phyloP scores from a whole-genome alignment of 345 rosid species.

The Anacardium occidentale region DNA sequence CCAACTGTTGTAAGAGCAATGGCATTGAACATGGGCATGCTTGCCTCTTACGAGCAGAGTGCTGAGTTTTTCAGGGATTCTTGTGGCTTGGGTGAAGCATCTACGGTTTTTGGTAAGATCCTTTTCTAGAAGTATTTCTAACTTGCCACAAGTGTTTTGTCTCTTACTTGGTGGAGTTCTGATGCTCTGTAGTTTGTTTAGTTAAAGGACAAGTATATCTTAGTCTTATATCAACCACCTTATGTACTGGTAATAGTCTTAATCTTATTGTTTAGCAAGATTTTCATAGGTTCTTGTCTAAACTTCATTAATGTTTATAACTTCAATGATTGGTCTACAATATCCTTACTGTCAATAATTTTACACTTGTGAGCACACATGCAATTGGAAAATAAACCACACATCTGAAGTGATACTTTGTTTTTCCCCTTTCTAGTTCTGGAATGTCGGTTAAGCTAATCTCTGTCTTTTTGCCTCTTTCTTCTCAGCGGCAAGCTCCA shows the following conservation, averaged over 20 bases:
- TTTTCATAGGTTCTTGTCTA: not conserved
- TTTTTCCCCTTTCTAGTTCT: too few relatives aligned
- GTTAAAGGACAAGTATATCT: not conserved
- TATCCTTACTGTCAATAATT: too few relatives aligned
- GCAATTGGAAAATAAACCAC: too few relatives aligned
- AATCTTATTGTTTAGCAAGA: too few relatives aligned
- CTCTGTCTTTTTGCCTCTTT: slow-evolving; percentile 8
- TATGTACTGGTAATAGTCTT: not conserved
- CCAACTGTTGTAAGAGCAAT: slow-evolving; percentile 99
- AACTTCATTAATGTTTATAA: not conserved
- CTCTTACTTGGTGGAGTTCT: too few relatives aligned
- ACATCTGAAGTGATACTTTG: too few relatives aligned
- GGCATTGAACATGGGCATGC: slow-evolving; percentile 99
- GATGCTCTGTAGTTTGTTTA: not conserved
- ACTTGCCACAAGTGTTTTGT: not conserved
- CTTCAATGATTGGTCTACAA: not conserved
- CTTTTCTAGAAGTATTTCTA: not conserved
- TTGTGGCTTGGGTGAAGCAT: slow-evolving; percentile 66
- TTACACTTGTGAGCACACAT: too few relatives aligned
- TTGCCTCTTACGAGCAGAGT: slow-evolving; percentile 97
- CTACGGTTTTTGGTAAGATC: slow-evolving; percentile 59
- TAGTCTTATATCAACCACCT: not conserved
- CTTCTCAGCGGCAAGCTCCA: slow-evolving; percentile 77
- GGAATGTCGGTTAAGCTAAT: not conserved
- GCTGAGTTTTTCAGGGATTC: slow-evolving; percentile 84